phyloP scores from a whole-genome alignment of 2,329 filamentous ascomycete genomes.

The Colletotrichum graminicola region DNA sequence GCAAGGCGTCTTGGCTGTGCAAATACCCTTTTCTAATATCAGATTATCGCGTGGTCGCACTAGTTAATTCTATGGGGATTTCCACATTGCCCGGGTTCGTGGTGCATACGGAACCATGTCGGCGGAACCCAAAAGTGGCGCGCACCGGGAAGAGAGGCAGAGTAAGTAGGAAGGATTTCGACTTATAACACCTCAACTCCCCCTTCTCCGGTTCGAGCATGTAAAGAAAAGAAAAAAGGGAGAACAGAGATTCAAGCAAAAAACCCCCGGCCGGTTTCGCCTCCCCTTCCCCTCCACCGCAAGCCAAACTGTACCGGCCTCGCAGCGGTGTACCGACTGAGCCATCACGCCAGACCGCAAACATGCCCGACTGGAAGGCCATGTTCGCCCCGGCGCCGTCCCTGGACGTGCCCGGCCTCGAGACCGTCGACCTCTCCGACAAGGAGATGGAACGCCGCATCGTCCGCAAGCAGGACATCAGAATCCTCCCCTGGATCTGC shows the following conservation, averaged over 20 bases:
- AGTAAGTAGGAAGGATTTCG: not conserved
- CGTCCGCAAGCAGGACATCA: constrained; percentile 50
- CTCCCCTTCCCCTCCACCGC: not conserved
- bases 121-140: constrained; percentile 20
- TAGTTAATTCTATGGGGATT: constrained; percentile 21
- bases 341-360: not conserved
- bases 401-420: constrained; percentile 50
- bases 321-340: too few species aligned
- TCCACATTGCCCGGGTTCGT: constrained; percentile 24
- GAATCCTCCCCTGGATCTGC: constrained; percentile 52
- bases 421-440: constrained; percentile 51
- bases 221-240: too few species aligned
- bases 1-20: constrained; percentile 12
- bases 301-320: too few species aligned
- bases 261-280: not conserved
- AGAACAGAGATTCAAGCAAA: not conserved
- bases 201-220: not conserved
- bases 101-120: constrained; percentile 31
- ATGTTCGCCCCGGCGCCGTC: constrained; percentile 45
- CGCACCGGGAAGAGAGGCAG: not conserved
- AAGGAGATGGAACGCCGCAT: constrained; percentile 52
- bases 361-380: constrained; percentile 42
- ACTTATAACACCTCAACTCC: constrained; percentile 16
- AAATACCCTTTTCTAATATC: constrained; percentile 37
- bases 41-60: constrained; percentile 30